These are phyloP conservation scores for Hymenoscyphus occultus DNA, from an alignment of 2,329 filamentous ascomycete species.

Conservation along the genomic window DNA sequence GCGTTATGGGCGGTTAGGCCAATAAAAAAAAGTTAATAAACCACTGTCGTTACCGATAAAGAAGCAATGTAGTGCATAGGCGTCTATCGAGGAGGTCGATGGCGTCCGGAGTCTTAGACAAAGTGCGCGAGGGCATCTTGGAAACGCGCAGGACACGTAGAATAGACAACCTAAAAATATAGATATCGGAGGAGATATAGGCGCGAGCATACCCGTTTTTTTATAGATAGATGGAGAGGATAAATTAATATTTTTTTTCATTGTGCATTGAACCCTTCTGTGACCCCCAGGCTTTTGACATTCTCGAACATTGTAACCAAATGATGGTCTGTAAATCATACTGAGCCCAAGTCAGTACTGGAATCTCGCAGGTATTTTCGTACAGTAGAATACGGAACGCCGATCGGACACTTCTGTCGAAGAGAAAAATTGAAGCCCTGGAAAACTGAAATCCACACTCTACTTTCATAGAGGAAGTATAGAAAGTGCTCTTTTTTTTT, in stretches of 20 bases:
- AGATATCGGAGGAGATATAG: background rate
- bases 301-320: too few relatives aligned
- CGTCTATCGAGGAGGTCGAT: background rate
- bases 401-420: too few relatives aligned
- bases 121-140: background rate
- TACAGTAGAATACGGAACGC: too few relatives aligned
- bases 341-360: too few relatives aligned
- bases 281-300: background rate
- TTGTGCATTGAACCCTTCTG: background rate
- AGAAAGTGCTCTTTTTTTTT: too few relatives aligned
- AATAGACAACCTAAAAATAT: background rate
- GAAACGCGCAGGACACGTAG: background rate
- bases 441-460: too few relatives aligned
- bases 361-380: too few relatives aligned
- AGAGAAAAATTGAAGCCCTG: too few relatives aligned
- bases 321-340: too few relatives aligned
- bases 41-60: background rate
- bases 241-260: background rate
- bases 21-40: constrained; percentile 2
- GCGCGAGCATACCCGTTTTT: background rate
- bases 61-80: background rate
- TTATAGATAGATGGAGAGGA: background rate
- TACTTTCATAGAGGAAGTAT: too few relatives aligned
- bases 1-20: background rate
- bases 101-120: background rate